A percentile compares a stretch with the other conserved stretches of the same genome.
These are phyloP conservation scores for Neurospora intermedia DNA, from an alignment of 495 filamentous ascomycete genomes.

Conservation along the genomic window DNA sequence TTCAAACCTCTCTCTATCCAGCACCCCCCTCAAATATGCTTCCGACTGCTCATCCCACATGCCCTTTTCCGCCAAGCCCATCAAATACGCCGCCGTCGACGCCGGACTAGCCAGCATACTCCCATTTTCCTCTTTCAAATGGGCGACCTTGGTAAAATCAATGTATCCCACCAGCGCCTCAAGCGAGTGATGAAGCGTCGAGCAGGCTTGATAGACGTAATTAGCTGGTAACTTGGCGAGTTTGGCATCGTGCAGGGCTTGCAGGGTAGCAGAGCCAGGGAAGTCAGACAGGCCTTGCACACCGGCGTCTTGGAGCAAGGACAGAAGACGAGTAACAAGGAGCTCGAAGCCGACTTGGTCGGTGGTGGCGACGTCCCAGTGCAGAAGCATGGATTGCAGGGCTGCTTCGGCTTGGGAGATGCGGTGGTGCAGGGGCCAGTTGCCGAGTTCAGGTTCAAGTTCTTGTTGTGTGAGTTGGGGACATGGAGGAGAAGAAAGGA, in stretches of 20 bases:
- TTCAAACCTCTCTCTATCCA: background rate
- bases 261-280: background rate
- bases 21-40: background rate
- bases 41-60: background rate
- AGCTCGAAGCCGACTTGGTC: background rate
- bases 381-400: background rate
- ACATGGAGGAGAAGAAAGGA: background rate
- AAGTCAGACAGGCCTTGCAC: background rate
- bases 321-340: background rate
- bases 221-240: background rate
- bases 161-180: background rate
- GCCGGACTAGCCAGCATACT: background rate
- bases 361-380: background rate
- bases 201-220: background rate
- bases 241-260: background rate
- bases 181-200: background rate
- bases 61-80: background rate
- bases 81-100: background rate
- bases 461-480: background rate
- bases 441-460: background rate
- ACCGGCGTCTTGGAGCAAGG: background rate
- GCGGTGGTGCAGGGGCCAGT: background rate
- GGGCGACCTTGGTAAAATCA: background rate
- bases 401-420: background rate
- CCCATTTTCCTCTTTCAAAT: background rate